Percentiles rank a stretch among this genome's conserved stretches.
Evolutionary conservation across 371 early-diverging fungal species (phyloP).

Genomic region (Mucor indicus): DNA sequence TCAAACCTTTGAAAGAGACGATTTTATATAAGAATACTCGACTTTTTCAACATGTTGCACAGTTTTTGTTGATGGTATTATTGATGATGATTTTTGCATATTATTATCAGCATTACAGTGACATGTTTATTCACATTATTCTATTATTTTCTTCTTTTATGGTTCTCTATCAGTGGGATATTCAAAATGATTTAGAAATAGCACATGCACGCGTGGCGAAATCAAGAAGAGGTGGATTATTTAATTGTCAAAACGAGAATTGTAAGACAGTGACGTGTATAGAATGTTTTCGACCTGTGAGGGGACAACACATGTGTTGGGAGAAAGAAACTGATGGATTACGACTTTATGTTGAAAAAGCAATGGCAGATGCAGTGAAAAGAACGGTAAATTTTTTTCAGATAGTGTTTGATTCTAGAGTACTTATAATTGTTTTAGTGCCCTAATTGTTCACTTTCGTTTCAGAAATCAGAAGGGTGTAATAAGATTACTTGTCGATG

Average conservation of each 20-base stretch:
- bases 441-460: constrained; percentile 56
- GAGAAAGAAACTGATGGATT: constrained; percentile 57
- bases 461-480: constrained; percentile 64
- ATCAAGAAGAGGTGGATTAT: constrained; percentile 30
- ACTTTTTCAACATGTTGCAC: background rate
- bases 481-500: constrained; percentile 69
- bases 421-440: constrained; percentile 58
- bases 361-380: constrained; percentile 67
- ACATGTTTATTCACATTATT: constrained; percentile 2
- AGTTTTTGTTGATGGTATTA: background rate
- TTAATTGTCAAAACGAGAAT: constrained; percentile 49
- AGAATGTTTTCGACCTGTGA: constrained; percentile 40
- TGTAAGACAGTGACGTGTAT: constrained; percentile 53
- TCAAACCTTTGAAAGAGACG: constrained; percentile 6
- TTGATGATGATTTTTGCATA: constrained; percentile 3
- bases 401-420: background rate
- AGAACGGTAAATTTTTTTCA: constrained; percentile 51
- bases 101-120: background rate
- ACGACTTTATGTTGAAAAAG: constrained; percentile 61
- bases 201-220: constrained; percentile 30
- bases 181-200: constrained; percentile 22
- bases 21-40: background rate
- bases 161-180: constrained; percentile 32
- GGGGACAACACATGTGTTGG: constrained; percentile 55
- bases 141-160: background rate